phyloP scores from a whole-genome alignment of 345 rosid genomes.

The Eucalyptus pauciflora region DNA sequence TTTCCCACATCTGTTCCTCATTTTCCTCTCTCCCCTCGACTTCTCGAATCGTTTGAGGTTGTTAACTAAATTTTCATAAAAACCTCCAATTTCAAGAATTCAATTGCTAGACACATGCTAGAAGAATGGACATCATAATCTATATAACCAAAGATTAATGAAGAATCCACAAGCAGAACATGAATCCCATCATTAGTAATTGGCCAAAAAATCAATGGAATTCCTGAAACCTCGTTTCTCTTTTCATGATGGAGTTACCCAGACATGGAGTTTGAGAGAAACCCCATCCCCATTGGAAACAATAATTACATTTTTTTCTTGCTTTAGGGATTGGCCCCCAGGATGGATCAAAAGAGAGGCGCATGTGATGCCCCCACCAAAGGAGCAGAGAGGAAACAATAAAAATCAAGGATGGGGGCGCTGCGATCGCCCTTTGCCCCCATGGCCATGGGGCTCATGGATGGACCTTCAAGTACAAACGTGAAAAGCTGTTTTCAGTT shows the following conservation, averaged over 20 bases:
- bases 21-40: background rate
- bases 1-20: background rate
- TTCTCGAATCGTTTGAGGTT: background rate
- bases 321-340: background rate
- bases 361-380: background rate
- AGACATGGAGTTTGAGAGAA: background rate
- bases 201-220: background rate
- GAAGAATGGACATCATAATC: background rate
- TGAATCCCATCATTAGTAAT: background rate
- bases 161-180: background rate
- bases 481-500: background rate
- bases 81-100: background rate
- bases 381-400: background rate
- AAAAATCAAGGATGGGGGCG: background rate
- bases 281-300: background rate
- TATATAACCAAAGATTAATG: background rate
- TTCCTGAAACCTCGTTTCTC: background rate
- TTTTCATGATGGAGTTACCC: background rate
- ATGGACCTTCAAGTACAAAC: background rate
- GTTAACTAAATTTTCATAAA: background rate
- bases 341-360: background rate
- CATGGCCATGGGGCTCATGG: background rate
- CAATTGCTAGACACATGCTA: background rate
- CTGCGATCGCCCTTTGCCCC: background rate
- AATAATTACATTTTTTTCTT: background rate